phyloP scores from a whole-genome alignment of 148 eudicot species.

The Silene latifolia region DNA sequence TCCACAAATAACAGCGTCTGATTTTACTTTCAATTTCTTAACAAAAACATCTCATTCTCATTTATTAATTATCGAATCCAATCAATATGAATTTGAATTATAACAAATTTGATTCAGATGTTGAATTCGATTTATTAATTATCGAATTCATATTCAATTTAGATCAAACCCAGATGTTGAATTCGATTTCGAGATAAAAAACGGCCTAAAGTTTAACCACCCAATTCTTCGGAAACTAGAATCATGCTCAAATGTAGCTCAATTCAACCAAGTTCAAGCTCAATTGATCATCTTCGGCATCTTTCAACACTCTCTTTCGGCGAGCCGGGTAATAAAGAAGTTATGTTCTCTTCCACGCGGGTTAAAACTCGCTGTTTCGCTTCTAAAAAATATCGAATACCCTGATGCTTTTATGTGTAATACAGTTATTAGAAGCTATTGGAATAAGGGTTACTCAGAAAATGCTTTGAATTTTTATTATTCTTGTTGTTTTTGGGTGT shows the following conservation, averaged over 20 bases:
- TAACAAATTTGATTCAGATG: too few species aligned
- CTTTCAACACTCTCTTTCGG: conserved; percentile 43
- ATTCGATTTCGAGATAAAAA: conserved; percentile 1
- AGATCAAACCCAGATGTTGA: conserved; percentile 5
- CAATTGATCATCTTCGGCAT: conserved; percentile 47
- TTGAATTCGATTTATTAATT: too few species aligned
- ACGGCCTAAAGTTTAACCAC: conserved; percentile 33
- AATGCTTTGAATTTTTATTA: conserved; percentile 41
- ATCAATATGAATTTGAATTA: too few species aligned
- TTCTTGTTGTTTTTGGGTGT: conserved; percentile 29
- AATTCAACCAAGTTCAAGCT: conserved; percentile 49
- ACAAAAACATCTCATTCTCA: too few species aligned
- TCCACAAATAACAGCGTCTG: too few species aligned
- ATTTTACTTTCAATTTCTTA: too few species aligned
- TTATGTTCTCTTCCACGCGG: conserved; percentile 36
- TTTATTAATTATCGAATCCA: too few species aligned
- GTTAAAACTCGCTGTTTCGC: conserved; percentile 32
- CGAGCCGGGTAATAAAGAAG: conserved; percentile 47
- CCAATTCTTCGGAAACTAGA: conserved; percentile 49
- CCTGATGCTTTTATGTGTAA: conserved; percentile 63
- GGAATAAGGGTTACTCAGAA: conserved; percentile 32
- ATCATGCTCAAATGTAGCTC: conserved; percentile 23
- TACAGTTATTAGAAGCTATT: conserved; percentile 43
- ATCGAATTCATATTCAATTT: conserved; percentile 14
- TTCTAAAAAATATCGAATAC: conserved; percentile 32